A percentile compares a stretch with the other conserved stretches of the same genome.
Evolutionary conservation across 2,329 filamentous ascomycete species (phyloP).

Genomic region (Exserohilum turcica): DNA sequence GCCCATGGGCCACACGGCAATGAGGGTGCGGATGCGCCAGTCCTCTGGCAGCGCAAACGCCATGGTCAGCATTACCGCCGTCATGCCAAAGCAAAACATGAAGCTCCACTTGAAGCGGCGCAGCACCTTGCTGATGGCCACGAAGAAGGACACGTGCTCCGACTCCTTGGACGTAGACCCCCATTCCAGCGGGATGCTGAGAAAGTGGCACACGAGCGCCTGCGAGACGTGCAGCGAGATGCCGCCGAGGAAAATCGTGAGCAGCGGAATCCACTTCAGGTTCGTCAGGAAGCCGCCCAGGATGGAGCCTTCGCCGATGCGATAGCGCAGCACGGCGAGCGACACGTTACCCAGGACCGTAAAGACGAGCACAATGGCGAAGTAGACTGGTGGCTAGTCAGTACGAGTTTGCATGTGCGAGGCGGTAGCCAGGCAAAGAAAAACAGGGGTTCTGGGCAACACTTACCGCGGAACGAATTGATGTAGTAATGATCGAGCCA

Average conservation of each 20-base stretch:
- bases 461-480: conserved; percentile 65
- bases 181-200: conserved; percentile 85
- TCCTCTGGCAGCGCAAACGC: conserved; percentile 68
- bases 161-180: conserved; percentile 83
- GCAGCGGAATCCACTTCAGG: conserved; percentile 66
- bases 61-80: conserved; percentile 68
- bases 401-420: neutral
- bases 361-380: conserved; percentile 69
- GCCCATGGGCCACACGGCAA: conserved; percentile 74
- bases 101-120: conserved; percentile 72
- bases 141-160: conserved; percentile 82
- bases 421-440: no score
- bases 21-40: conserved; percentile 55
- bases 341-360: conserved; percentile 65
- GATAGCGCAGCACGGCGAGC: conserved; percentile 67
- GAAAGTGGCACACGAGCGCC: conserved; percentile 80
- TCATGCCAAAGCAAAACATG: conserved; percentile 65
- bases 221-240: conserved; percentile 80
- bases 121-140: conserved; percentile 78
- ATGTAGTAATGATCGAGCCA: conserved; percentile 81
- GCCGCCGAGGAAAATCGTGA: conserved; percentile 82
- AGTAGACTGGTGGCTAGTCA: conserved; percentile 53
- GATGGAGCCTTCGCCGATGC: conserved; percentile 60
- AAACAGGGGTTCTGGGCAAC: neutral
- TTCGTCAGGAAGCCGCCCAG: conserved; percentile 60